Percentiles rank a stretch among this genome's conserved stretches.
phyloP scores from a whole-genome alignment of 345 rosid species.

The Theobroma cacao region DNA sequence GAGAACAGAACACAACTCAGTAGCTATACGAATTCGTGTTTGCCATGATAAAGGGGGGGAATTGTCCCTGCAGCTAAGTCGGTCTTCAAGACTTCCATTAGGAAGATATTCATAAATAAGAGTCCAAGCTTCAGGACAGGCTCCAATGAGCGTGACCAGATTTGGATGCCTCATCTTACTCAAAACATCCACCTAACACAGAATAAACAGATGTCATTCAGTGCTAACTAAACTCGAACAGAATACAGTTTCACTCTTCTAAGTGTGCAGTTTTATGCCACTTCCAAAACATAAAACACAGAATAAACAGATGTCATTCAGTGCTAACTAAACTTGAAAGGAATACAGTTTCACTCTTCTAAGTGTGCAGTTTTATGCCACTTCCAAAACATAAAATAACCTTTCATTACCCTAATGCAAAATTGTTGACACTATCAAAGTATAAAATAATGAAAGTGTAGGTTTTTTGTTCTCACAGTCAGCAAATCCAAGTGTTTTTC shows the following conservation, averaged over 20 bases:
- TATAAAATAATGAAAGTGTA: neutral
- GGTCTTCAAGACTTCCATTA: slow-evolving; percentile 94
- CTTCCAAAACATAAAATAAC: neutral
- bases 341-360: neutral
- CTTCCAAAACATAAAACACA: slow-evolving; percentile 10
- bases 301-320: slow-evolving; percentile 23
- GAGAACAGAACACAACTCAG: slow-evolving; percentile 81
- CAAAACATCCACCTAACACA: slow-evolving; percentile 69
- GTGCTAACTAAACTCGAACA: neutral
- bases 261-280: neutral
- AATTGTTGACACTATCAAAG: neutral
- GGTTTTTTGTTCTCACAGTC: neutral
- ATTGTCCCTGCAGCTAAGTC: slow-evolving; percentile 72
- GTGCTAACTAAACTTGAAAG: neutral
- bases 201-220: slow-evolving; percentile 23
- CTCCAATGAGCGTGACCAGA: slow-evolving; percentile 79
- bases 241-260: neutral
- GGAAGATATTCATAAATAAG: slow-evolving; percentile 83
- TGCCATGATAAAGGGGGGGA: slow-evolving; percentile 89
- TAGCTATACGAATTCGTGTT: slow-evolving; percentile 70
- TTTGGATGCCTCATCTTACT: slow-evolving; percentile 89
- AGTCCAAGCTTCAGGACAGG: slow-evolving; percentile 83
- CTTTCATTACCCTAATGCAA: neutral
- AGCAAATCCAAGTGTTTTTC: neutral
- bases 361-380: neutral